Percentiles rank a stretch among this genome's conserved stretches.
These are phyloP conservation scores for Fraxinus albicans DNA, from an alignment of 305 asterid genomes.

Conservation along the genomic window DNA sequence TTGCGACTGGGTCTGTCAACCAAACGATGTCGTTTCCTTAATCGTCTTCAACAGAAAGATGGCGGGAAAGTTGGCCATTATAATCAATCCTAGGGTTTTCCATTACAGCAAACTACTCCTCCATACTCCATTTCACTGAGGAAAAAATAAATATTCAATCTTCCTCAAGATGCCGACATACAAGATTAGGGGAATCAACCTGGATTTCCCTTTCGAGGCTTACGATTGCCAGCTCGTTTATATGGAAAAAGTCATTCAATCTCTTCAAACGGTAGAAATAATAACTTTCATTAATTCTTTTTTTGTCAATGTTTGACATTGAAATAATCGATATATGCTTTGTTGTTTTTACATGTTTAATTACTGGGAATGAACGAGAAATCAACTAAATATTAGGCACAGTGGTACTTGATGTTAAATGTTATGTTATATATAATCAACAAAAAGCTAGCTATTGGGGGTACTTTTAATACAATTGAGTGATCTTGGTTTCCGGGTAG, in stretches of 20 bases:
- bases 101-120: neutral
- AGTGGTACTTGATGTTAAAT: neutral
- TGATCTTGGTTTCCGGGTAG: neutral
- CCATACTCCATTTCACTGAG: neutral
- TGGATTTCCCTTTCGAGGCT: slow-evolving; percentile 95
- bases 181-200: slow-evolving; percentile 79
- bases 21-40: slow-evolving; percentile 8
- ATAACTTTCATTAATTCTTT: neutral
- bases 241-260: slow-evolving; percentile 94
- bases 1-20: neutral
- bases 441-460: neutral
- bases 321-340: neutral
- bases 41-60: slow-evolving; percentile 5
- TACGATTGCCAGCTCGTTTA: slow-evolving; percentile 92
- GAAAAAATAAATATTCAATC: neutral
- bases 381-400: neutral
- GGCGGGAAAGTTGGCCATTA: slow-evolving; percentile 32
- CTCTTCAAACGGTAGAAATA: slow-evolving; percentile 69
- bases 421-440: neutral
- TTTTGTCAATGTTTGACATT: neutral
- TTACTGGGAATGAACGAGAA: neutral
- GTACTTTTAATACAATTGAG: neutral
- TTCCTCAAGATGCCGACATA: slow-evolving; percentile 70
- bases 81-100: slow-evolving; percentile 24
- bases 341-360: neutral